A percentile compares a stretch with the other conserved stretches of the same genome.
Evolutionary conservation across 2,329 filamentous ascomycete genomes (phyloP).

Genomic region (Fusarium nodosum): DNA sequence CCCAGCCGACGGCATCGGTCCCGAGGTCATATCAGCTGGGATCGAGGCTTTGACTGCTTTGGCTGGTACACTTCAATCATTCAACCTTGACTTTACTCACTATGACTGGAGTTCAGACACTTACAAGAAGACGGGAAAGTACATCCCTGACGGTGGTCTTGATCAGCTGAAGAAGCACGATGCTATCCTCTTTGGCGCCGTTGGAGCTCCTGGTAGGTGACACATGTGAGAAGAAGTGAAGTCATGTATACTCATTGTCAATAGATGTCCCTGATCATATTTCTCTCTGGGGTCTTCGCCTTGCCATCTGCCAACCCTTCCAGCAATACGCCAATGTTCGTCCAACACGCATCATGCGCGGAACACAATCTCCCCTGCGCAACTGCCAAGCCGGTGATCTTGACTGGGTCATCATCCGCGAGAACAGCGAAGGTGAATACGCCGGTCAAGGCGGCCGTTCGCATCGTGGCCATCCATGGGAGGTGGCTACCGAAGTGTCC

Average conservation of each 20-base stretch:
- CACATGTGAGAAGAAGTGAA: fast-evolving
- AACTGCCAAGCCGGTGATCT: conserved; percentile 67
- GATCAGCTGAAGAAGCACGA: conserved; percentile 59
- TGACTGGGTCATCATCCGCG: conserved; percentile 75
- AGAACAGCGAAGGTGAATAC: conserved; percentile 77
- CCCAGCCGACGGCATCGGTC: conserved; percentile 73
- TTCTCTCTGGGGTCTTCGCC: conserved; percentile 73
- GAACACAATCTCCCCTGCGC: conserved; percentile 68
- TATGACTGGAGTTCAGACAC: conserved; percentile 77
- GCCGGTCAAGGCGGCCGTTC: conserved; percentile 74
- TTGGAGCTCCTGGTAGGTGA: conserved; percentile 66
- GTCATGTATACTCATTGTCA: neutral
- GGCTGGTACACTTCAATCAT: conserved; percentile 65
- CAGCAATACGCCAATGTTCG: conserved; percentile 77
- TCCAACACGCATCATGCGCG: conserved; percentile 71
- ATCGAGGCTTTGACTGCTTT: conserved; percentile 72
- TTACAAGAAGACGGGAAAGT: conserved; percentile 75
- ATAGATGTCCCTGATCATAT: conserved; percentile 74
- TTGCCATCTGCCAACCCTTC: conserved; percentile 73
- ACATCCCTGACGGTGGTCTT: conserved; percentile 55
- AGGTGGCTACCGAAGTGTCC: conserved; percentile 71
- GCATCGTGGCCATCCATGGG: conserved; percentile 70
- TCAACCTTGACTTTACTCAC: conserved; percentile 71
- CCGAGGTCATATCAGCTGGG: conserved; percentile 72
- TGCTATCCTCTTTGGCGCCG: conserved; percentile 75